Evolutionary conservation across 257 asterid genomes (phyloP).

Genomic region (Solanum tarapatanum): DNA sequence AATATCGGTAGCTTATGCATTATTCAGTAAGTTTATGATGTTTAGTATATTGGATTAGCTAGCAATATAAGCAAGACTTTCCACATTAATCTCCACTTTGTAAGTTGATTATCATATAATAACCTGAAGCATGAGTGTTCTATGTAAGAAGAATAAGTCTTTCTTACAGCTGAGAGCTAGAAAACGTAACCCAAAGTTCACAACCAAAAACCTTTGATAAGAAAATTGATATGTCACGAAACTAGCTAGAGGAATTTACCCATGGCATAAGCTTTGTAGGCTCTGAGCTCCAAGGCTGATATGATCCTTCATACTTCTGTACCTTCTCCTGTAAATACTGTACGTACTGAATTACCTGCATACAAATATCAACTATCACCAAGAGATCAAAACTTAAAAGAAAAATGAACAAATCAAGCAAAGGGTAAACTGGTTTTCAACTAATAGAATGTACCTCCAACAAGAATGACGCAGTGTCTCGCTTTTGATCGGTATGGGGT

Average conservation of each 20-base stretch:
- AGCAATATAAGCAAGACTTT: not conserved
- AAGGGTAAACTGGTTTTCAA: not conserved
- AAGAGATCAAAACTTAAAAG: not conserved
- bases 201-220: not conserved
- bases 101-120: not conserved
- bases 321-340: conserved; percentile 74
- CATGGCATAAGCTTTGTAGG: conserved; percentile 93
- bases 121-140: not conserved
- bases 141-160: not conserved
- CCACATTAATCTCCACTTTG: not conserved
- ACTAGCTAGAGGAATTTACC: conserved; percentile 34
- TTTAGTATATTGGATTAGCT: not conserved
- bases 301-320: conserved; percentile 68
- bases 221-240: not conserved
- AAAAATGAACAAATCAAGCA: not conserved
- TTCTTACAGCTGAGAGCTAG: not conserved
- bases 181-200: not conserved
- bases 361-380: conserved; percentile 6
- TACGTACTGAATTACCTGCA: conserved; percentile 84
- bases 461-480: conserved; percentile 88
- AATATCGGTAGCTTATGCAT: not conserved
- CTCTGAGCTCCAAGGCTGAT: conserved; percentile 78
- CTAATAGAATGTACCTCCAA: conserved; percentile 44
- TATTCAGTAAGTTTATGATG: not conserved
- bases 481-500: conserved; percentile 76